Percentiles rank a stretch among this genome's conserved stretches.
Conservation (phyloP, 2,329 filamentous ascomycete species). For the Arthroderma uncinatum region DNA sequence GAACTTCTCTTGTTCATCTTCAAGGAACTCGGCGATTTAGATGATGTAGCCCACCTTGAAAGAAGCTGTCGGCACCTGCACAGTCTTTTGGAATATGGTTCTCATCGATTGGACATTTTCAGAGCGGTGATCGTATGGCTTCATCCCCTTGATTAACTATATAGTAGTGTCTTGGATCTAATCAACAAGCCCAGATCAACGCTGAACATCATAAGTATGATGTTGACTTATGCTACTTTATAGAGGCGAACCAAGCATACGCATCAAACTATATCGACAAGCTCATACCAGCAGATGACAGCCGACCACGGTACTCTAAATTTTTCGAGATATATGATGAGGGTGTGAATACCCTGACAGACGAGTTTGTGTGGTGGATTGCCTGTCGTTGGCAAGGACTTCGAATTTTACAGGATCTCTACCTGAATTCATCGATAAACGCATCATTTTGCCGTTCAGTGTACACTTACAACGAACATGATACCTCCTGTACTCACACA, state of each 20-base stretch:
- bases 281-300: too few species aligned
- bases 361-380: conserved; percentile 7
- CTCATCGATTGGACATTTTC: conserved; percentile 4
- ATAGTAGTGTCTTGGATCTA: background rate
- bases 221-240: background rate
- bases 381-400: conserved; percentile 7
- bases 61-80: conserved; percentile 2
- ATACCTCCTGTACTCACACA: too few species aligned
- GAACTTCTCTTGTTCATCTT: conserved; percentile 6
- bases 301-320: too few species aligned
- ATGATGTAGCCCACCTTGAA: conserved; percentile 4
- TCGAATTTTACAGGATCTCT: conserved; percentile 9
- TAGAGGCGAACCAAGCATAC: background rate
- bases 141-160: background rate
- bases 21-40: conserved; percentile 1
- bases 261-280: too few species aligned
- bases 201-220: background rate
- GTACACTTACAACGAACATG: too few species aligned
- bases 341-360: conserved; percentile 5
- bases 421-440: conserved; percentile 1
- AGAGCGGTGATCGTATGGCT: conserved; percentile 5
- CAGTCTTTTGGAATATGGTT: background rate
- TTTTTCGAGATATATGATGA: background rate
- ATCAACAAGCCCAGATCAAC: too few species aligned
- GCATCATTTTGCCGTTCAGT: conserved; percentile 3